phyloP scores from a whole-genome alignment of 371 early-diverging fungal genomes.

The Lichtheimia corymbifera region DNA sequence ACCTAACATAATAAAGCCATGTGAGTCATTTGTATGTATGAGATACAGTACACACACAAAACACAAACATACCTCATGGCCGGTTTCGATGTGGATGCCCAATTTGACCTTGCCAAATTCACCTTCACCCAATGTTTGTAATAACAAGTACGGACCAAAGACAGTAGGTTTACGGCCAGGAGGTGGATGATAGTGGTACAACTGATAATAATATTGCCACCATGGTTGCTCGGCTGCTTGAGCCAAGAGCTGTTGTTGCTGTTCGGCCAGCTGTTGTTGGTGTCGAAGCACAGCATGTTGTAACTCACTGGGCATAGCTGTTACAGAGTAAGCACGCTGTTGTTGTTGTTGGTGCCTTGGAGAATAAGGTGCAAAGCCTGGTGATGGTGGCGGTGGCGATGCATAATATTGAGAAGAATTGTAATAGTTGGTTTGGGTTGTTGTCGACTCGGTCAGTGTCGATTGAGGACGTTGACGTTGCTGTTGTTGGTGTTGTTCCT shows the following conservation, averaged over 20 bases:
- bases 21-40: neutral
- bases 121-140: constrained; percentile 97
- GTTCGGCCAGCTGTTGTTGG: constrained; percentile 33
- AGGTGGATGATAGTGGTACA: constrained; percentile 47
- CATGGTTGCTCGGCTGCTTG: constrained; percentile 32
- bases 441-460: neutral
- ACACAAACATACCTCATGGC: constrained; percentile 78
- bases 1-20: constrained; percentile 47
- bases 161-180: constrained; percentile 57
- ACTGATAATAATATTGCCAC: constrained; percentile 50
- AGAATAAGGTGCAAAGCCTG: constrained; percentile 8
- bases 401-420: constrained; percentile 4
- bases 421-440: neutral
- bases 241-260: constrained; percentile 26
- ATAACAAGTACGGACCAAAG: constrained; percentile 93
- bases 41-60: neutral
- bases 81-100: constrained; percentile 88
- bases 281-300: constrained; percentile 28
- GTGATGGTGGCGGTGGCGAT: constrained; percentile 7
- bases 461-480: constrained; percentile 1
- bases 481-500: neutral
- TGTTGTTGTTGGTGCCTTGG: constrained; percentile 14
- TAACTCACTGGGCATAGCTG: constrained; percentile 42
- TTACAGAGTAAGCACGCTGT: constrained; percentile 48
- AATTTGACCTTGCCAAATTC: constrained; percentile 99